Evolutionary conservation across 1,284 basidiomycete genomes (phyloP).

Genomic region (Microbotryomycetes sp.): DNA sequence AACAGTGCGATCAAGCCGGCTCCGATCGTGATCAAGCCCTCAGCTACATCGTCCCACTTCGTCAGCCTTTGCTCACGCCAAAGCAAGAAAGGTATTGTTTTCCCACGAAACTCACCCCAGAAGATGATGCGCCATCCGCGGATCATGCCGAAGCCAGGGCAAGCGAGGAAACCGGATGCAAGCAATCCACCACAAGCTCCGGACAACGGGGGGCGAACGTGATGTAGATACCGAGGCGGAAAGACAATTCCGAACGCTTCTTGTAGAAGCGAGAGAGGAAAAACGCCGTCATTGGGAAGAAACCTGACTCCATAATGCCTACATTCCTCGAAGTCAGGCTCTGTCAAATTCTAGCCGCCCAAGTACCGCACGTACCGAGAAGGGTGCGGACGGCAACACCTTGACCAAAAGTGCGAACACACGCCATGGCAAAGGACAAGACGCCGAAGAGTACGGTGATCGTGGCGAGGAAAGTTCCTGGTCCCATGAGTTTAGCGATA

Average conservation of each 20-base stretch:
- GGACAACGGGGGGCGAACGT: slow-evolving; percentile 23
- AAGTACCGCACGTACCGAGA: slow-evolving; percentile 31
- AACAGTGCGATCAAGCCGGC: slow-evolving; percentile 38
- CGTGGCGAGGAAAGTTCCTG: slow-evolving; percentile 38
- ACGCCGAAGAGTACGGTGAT: slow-evolving; percentile 33
- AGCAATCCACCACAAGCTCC: slow-evolving; percentile 39
- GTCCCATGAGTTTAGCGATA: slow-evolving; percentile 50
- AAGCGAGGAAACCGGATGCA: slow-evolving; percentile 16
- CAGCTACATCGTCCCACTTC: too few species aligned
- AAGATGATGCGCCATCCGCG: slow-evolving; percentile 34
- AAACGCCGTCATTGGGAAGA: slow-evolving; percentile 32
- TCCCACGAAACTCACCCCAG: slow-evolving; percentile 1
- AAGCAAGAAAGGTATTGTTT: too few species aligned
- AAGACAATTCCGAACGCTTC: slow-evolving; percentile 37
- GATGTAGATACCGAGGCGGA: slow-evolving; percentile 34
- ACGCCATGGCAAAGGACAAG: slow-evolving; percentile 28
- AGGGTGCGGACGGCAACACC: slow-evolving; percentile 38
- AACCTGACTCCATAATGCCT: slow-evolving; percentile 22
- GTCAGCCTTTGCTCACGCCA: too few species aligned
- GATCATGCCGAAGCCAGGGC: slow-evolving; percentile 24
- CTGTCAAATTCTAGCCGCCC: neutral
- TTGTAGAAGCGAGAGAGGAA: slow-evolving; percentile 40
- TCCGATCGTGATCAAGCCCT: slow-evolving; percentile 41
- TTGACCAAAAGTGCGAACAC: slow-evolving; percentile 29
- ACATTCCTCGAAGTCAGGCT: neutral